Base-by-base conservation (phyloP, 2,329 filamentous ascomycete genomes). In the Arachnomyces sp. region DNA sequence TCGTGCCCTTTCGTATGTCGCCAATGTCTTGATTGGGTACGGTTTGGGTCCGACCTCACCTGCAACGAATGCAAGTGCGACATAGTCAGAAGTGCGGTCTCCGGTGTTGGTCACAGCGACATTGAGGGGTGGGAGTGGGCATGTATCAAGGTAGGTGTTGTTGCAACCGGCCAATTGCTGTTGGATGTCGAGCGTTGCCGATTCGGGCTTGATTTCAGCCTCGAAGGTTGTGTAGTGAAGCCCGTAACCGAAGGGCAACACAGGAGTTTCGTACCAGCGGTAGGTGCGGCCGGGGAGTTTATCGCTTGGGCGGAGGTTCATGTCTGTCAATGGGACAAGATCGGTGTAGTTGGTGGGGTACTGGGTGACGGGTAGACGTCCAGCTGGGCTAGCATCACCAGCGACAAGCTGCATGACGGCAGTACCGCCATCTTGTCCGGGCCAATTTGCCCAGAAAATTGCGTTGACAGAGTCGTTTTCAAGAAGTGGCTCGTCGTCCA, bases 191-290 rank as follows among this genome's bases (percentile, higher is more conserved):
- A n/a, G 20, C 9, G 20, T 44, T 18, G 36, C 9, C 5, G 9
- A 25, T 25, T 5, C 20, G n/a, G n/a, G 14, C 20, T 5, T 25
- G 20, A 9, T 9, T 9, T 25, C 5, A 25, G 9, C 20, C 20
- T 60, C 56, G 56, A 76, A 77, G 3, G 63, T 74, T 2, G 73
- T 76, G 58, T 77, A 77, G 25, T 65, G 71, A 15, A 77, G 58
- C 39, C 73, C 73, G 49, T 65, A 74, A 14, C 73, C 73, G 45
- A 76, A 77, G 43, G 76, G 72, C 54, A 73, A 76, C 38, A 71
- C 62, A 1, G 73, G 73, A 3, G 63, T 67, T 40, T 71, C 66
- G 45, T 57, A 59, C 58, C 58, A 61, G 36, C 54, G 55, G 44
- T 61, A 61, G 11, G 58, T 61, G 6, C 56, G 44, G 4, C 58